These are phyloP conservation scores for Raffaelea arxii DNA, from an alignment of 2,329 filamentous ascomycete species.

Conservation along the genomic window DNA sequence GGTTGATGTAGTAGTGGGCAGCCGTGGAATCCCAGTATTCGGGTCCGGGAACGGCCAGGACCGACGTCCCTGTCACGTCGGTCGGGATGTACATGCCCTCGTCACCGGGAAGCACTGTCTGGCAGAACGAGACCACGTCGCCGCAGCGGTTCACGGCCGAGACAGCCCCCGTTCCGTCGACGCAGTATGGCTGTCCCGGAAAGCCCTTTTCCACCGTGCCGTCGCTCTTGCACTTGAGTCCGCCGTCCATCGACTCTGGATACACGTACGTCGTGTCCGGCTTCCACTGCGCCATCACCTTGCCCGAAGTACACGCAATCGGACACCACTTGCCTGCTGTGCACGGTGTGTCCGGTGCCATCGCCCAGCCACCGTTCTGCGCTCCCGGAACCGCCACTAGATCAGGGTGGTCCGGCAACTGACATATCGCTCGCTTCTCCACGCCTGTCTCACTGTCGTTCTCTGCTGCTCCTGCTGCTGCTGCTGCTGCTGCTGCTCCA, in stretches of 20 bases:
- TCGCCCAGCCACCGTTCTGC: constrained; percentile 66
- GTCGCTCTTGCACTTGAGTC: constrained; percentile 58
- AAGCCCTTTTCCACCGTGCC: constrained; percentile 64
- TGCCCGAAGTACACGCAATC: constrained; percentile 64
- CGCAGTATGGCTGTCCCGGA: constrained; percentile 56
- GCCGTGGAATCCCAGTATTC: constrained; percentile 64
- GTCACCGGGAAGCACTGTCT: constrained; percentile 69
- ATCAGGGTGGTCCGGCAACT: constrained; percentile 57
- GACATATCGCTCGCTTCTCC: constrained; percentile 46
- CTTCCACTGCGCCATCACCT: constrained; percentile 74
- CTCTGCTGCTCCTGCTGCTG: constrained; percentile 7
- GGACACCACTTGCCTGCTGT: constrained; percentile 61
- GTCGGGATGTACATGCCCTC: constrained; percentile 78
- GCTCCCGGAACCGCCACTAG: constrained; percentile 59
- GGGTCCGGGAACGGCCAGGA: constrained; percentile 59
- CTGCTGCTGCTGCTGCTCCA: not conserved
- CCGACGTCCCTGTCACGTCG: constrained; percentile 44
- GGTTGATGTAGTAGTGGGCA: constrained; percentile 73
- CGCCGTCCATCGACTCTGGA: constrained; percentile 67
- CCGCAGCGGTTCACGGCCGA: constrained; percentile 57
- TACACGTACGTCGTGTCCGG: constrained; percentile 58
- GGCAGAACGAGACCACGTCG: constrained; percentile 59
- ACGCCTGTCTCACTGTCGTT: constrained; percentile 18
- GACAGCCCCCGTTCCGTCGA: constrained; percentile 56
- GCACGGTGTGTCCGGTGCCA: constrained; percentile 67